Evolutionary conservation across 768 basidiomycete genomes (phyloP).

Genomic region (Rhizopogon salebrosus): DNA sequence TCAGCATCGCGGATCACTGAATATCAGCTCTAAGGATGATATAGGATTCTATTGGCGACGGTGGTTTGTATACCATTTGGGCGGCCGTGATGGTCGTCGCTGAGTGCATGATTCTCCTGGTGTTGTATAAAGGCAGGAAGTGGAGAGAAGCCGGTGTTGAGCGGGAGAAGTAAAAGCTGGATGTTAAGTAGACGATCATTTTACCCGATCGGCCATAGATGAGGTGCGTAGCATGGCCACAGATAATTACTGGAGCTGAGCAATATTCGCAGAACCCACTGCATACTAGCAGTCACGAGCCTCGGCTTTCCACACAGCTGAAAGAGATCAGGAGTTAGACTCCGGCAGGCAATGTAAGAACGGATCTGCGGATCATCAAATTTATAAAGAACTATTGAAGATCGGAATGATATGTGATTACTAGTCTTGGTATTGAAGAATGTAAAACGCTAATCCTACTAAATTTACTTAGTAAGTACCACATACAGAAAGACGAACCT

Average conservation of each 20-base stretch:
- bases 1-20: background rate
- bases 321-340: too few species aligned
- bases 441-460: too few species aligned
- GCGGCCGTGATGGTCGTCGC: slow-evolving; percentile 48
- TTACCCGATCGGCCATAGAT: background rate
- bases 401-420: too few species aligned
- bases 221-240: background rate
- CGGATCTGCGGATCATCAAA: too few species aligned
- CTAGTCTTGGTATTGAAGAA: too few species aligned
- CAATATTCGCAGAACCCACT: too few species aligned
- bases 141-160: slow-evolving; percentile 55
- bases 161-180: slow-evolving; percentile 27
- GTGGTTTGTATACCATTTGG: slow-evolving; percentile 34
- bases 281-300: too few species aligned
- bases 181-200: background rate
- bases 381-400: too few species aligned
- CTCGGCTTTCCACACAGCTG: too few species aligned
- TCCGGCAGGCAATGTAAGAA: too few species aligned
- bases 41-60: slow-evolving; percentile 19
- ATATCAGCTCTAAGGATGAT: background rate
- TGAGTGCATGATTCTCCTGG: slow-evolving; percentile 50
- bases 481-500: too few species aligned
- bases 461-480: too few species aligned
- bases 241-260: background rate
- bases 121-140: slow-evolving; percentile 49